Evolutionary conservation across 2,329 filamentous ascomycete genomes (phyloP).

Genomic region (Ophiosphaerella herpotricha): DNA sequence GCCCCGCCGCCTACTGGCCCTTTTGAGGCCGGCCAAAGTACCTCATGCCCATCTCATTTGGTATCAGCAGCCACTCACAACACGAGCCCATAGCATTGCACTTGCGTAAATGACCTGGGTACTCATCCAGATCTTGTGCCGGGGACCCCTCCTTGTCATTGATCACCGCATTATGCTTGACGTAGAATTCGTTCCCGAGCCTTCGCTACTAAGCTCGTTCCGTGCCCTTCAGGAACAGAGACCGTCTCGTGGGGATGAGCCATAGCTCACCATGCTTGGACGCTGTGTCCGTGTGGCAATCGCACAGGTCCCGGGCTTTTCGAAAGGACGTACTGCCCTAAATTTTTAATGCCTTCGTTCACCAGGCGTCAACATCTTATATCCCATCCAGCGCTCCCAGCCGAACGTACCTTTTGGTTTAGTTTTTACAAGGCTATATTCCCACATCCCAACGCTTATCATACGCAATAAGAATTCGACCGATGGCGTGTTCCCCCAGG

Average conservation of each 20-base stretch:
- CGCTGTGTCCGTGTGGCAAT: slow-evolving; percentile 50
- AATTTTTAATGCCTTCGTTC: slow-evolving; percentile 47
- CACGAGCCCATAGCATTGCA: slow-evolving; percentile 45
- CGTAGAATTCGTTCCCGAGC: slow-evolving; percentile 48
- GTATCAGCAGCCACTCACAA: slow-evolving; percentile 47
- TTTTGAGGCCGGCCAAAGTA: slow-evolving; percentile 38
- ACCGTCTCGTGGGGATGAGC: slow-evolving; percentile 48
- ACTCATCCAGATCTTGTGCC: slow-evolving; percentile 46
- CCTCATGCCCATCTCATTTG: slow-evolving; percentile 45
- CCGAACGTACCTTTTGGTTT: slow-evolving; percentile 30
- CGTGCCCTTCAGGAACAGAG: slow-evolving; percentile 49
- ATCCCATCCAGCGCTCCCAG: slow-evolving; percentile 45
- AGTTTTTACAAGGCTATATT: slow-evolving; percentile 46
- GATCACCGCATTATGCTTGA: slow-evolving; percentile 53
- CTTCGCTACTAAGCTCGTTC: slow-evolving; percentile 49
- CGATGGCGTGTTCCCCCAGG: slow-evolving; percentile 43
- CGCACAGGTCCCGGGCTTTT: slow-evolving; percentile 46
- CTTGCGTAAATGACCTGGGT: slow-evolving; percentile 41
- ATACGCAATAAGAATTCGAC: slow-evolving; percentile 44
- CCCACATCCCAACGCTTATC: slow-evolving; percentile 45
- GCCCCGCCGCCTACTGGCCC: slow-evolving; percentile 27
- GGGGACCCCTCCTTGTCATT: slow-evolving; percentile 44
- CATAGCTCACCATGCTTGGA: slow-evolving; percentile 47
- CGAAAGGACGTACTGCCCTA: slow-evolving; percentile 43
- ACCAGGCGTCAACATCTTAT: slow-evolving; percentile 45